phyloP scores from a whole-genome alignment of 495 filamentous ascomycete genomes.

The Neurospora tetrasperma region DNA sequence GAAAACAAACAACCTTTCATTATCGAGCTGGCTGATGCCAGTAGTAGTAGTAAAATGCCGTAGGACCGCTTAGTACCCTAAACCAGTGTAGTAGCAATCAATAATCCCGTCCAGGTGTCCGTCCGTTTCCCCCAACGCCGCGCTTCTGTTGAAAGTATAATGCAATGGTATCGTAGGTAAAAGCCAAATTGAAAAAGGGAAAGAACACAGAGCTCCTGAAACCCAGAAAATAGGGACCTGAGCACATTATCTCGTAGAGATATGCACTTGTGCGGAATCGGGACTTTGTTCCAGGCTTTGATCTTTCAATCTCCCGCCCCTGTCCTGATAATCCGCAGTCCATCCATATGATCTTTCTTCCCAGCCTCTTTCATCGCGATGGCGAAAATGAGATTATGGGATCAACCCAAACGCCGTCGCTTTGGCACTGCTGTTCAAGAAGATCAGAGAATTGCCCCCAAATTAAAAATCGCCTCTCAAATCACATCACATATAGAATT shows the following conservation, averaged over 20 bases:
- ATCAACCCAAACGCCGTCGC: not conserved
- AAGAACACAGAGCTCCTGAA: not conserved
- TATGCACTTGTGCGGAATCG: not conserved
- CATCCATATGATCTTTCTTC: not conserved
- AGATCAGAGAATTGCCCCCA: not conserved
- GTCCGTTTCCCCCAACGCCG: not conserved
- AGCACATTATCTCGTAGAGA: not conserved
- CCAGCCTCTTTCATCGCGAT: not conserved
- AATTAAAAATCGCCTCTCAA: not conserved
- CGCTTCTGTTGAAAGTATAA: not conserved
- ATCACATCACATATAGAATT: not conserved
- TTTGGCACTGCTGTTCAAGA: not conserved
- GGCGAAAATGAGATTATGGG: not conserved
- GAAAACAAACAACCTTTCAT: not conserved
- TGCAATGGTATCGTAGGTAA: conserved; percentile 1
- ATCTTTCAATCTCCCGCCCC: not conserved
- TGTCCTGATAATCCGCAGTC: not conserved
- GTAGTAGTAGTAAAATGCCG: not conserved
- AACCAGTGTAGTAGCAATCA: not conserved
- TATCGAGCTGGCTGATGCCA: not conserved
- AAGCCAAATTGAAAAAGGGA: not conserved
- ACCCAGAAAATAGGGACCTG: not conserved
- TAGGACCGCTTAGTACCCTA: not conserved
- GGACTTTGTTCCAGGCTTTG: not conserved
- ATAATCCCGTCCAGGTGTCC: not conserved